A percentile compares a stretch with the other conserved stretches of the same genome.
These are phyloP conservation scores for Elaeis guineensis DNA, from an alignment of 176 grass and related monocot genomes.

Conservation along the genomic window DNA sequence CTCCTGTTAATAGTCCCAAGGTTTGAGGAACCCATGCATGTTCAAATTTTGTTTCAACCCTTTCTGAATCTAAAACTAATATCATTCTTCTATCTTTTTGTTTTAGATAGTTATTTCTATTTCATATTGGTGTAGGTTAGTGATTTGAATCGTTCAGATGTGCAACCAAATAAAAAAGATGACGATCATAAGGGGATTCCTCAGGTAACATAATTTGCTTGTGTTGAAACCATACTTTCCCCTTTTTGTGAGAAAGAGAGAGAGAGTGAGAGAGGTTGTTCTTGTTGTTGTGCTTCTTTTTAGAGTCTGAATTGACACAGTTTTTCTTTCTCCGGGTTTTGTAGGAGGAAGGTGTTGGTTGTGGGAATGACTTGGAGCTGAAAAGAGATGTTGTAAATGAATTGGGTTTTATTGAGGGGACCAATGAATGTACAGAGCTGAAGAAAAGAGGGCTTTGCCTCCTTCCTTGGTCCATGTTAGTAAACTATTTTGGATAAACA, in stretches of 20 bases:
- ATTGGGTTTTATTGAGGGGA: conserved; percentile 29
- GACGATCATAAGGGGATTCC: too few species aligned
- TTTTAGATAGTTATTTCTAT: conserved; percentile 5
- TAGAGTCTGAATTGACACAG: too few species aligned
- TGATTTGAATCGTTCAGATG: too few species aligned
- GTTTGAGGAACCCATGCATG: conserved; percentile 18
- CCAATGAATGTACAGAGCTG: conserved; percentile 59
- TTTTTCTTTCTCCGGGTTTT: background rate
- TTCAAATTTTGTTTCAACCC: background rate
- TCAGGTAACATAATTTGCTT: too few species aligned
- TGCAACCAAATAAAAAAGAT: too few species aligned
- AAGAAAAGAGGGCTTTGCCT: conserved; percentile 77
- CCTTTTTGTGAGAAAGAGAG: too few species aligned
- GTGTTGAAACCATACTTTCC: too few species aligned
- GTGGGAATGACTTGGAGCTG: conserved; percentile 3
- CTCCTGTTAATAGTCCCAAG: conserved; percentile 93
- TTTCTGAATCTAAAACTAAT: too few species aligned
- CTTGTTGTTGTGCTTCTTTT: background rate
- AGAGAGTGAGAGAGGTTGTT: too few species aligned
- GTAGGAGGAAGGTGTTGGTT: conserved; percentile 16
- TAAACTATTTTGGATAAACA: conserved; percentile 36
- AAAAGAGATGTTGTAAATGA: conserved; percentile 22
- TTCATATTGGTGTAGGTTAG: too few species aligned
- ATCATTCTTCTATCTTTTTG: conserved; percentile 5
- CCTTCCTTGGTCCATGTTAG: conserved; percentile 59